Evolutionary conservation across 2,329 filamentous ascomycete species (phyloP), one percentile per base, ranked within the genome.

Genomic region (Amauroascus verrucosus): DNA sequence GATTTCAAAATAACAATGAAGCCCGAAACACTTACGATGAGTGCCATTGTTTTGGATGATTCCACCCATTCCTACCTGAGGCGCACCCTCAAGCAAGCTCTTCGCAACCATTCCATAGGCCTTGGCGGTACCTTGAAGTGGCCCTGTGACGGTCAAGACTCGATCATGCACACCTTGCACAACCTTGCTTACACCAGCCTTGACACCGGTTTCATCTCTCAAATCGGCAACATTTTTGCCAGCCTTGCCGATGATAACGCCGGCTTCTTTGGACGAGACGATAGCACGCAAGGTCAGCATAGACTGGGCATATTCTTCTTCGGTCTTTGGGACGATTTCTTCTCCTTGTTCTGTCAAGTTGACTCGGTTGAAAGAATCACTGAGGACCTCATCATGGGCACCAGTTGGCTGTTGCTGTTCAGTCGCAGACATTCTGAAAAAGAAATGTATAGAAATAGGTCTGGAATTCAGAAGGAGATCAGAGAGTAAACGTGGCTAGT

Each of bases 211-310:
- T 75, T 97, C 91, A 65, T 98, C 91, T 67, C 93, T 85, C 58
- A 98, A 80, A 66, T 97, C 91, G 46, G 93, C 93, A 53, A 98
- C 93, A 66, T 98, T 97, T 79, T 97, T 95, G 67, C 93, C 93
- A 54, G 85, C 89, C 76, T 98, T 98, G 72, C 93, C 93, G 71
- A 98, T 98, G 72, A 98, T 97, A 64, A 98, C 89, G 67, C 93
- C 93, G 56, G 93, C 93, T 74, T 98, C 93, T 76, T 97, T 97
- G 70, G 93, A 96, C 32, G 93, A 96, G 61, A 98, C 93, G 68
- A 98, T 96, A 63, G 93, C 93, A 69, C 93, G 87, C 59, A 98
- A 82, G 57, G 93, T 98, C 65, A 98, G 79, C 72, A 94, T 87
- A 50, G 90, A 83, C 69, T 89, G 82, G 49, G 88, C 89, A 68